A percentile compares a stretch with the other conserved stretches of the same genome.
These are phyloP conservation scores for Lagenaria siceraria DNA, from an alignment of 306 rosid species.

Conservation along the genomic window DNA sequence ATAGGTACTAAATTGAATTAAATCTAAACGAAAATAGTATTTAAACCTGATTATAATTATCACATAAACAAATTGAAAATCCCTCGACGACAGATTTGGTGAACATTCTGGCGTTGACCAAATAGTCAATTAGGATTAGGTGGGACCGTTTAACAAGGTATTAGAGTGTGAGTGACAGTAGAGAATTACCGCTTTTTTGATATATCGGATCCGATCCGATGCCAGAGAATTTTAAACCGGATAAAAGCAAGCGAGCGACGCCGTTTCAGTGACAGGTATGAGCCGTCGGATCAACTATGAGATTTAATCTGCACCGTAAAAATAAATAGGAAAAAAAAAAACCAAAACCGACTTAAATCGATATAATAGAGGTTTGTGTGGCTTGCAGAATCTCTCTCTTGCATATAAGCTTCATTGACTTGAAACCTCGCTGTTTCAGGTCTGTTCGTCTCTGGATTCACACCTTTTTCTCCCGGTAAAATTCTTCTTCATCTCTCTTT, in stretches of 20 bases:
- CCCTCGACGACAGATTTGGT: neutral
- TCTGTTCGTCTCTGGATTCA: neutral
- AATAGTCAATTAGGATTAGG: neutral
- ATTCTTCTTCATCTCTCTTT: neutral
- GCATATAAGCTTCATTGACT: neutral
- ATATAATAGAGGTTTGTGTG: conserved; percentile 2
- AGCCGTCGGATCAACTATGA: neutral
- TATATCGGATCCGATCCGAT: neutral
- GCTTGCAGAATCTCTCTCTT: neutral
- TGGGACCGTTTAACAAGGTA: neutral
- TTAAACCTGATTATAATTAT: too few relatives aligned
- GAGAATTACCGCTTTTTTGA: neutral
- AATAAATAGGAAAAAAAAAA: neutral
- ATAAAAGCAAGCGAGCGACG: neutral
- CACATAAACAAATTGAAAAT: neutral
- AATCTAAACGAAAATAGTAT: too few relatives aligned
- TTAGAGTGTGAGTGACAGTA: neutral
- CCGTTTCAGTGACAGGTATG: neutral
- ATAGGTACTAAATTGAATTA: too few relatives aligned
- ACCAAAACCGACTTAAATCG: neutral
- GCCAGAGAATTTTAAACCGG: neutral
- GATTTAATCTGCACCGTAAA: neutral
- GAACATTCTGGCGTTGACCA: neutral
- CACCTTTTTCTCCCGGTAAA: conserved; percentile 1
- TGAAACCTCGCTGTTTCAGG: neutral